Evolutionary conservation across 2,329 filamentous ascomycete species (phyloP), one percentile per base, ranked within the genome.

Genomic region (Xylaria multiplex): DNA sequence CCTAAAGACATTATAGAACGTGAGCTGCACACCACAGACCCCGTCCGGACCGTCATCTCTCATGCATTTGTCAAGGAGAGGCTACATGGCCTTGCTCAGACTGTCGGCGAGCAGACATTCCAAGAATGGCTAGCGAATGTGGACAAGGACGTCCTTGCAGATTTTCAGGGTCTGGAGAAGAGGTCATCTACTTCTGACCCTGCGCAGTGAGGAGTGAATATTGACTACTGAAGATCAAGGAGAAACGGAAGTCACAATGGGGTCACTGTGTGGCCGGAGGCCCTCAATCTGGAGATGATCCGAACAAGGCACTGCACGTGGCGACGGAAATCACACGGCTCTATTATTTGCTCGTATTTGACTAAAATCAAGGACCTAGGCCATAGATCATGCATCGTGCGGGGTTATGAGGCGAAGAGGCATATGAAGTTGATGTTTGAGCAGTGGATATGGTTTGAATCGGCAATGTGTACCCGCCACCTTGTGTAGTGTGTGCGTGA

Each of bases 111-210:
- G 71, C 82, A 86, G 56, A 79, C 76, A 2, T 95, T 96, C 76
- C 84, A 90, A 75, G 83, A 86, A 62, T 94, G 90, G 87, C 79
- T 88, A 14, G 83, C 83, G n/a, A 91, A 93, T 68, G 91, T 96
- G 30, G 92, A 96, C 77, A 84, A 84, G 71, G 89, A 93, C 65
- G 86, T 94, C 16, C 72, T 95, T 67, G 81, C 81, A 11, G 86
- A 83, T n/a, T 95, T 93, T 75, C 79, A 83, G 70, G 73, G 73
- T 46, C 68, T 86, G 2, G 69, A 56, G 14, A 60, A 59, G 0
- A 57, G 35, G 24, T 42, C 30, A 6, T 35, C 22, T 37, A 27
- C 32, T 13, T 42, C 43, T 35, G 16, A 37, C 35, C 27, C 16
- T 14, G 6, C 35, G 11, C 62, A 32, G 37, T 22, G 16, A 11